phyloP scores from a whole-genome alignment of 108 stramenopile species.

The Nitzschia sp. region DNA sequence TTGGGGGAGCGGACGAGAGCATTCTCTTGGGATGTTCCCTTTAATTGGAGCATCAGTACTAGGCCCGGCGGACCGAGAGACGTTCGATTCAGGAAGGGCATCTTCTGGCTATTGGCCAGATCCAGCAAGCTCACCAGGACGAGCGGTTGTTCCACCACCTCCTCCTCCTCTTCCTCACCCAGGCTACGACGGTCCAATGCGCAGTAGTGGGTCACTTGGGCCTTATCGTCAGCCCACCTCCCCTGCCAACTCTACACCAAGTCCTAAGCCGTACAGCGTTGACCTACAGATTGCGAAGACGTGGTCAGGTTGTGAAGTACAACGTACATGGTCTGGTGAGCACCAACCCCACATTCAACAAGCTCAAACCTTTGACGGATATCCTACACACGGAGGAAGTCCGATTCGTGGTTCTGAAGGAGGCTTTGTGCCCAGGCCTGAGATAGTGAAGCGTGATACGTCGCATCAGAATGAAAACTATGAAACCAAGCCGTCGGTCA shows the following conservation, averaged over 20 bases:
- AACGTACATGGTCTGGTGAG: conserved; percentile 15
- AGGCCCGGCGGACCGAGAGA: conserved; percentile 31
- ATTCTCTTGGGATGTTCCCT: conserved; percentile 50
- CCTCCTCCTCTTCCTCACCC: conserved; percentile 41
- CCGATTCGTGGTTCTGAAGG: not conserved
- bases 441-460: conserved; percentile 80
- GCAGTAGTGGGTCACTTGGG: conserved; percentile 23
- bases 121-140: not conserved
- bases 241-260: conserved; percentile 24
- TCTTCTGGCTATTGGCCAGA: conserved; percentile 42
- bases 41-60: conserved; percentile 49
- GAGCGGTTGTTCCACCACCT: conserved; percentile 28
- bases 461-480: conserved; percentile 75
- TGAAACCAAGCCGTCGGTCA: conserved; percentile 72
- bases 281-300: conserved; percentile 37
- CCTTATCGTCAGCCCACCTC: conserved; percentile 22
- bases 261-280: conserved; percentile 33
- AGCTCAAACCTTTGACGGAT: conserved; percentile 12
- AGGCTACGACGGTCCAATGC: conserved; percentile 2
- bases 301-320: conserved; percentile 29
- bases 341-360: conserved; percentile 4
- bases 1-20: conserved; percentile 23
- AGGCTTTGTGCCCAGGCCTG: conserved; percentile 44
- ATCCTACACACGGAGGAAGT: not conserved
- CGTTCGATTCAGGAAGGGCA: conserved; percentile 28